A percentile compares a stretch with the other conserved stretches of the same genome.
phyloP scores from a whole-genome alignment of 2,329 filamentous ascomycete genomes.

The Nothophoma quercina region DNA sequence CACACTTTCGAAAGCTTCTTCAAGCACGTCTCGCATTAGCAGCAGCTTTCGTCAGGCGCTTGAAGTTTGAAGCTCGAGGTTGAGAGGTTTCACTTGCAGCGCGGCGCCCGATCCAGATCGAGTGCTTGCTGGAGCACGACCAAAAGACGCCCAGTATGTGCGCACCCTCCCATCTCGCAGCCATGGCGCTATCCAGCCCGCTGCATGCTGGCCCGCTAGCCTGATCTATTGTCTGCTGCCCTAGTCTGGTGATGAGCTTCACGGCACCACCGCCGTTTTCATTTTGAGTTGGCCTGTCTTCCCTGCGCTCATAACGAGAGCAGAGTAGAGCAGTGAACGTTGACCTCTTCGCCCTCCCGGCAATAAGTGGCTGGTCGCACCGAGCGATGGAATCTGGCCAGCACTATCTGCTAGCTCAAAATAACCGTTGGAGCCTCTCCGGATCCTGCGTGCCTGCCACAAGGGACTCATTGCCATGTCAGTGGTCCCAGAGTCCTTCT shows the following conservation, averaged over 20 bases:
- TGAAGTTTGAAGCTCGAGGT: constrained; percentile 14
- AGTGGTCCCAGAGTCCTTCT: background rate
- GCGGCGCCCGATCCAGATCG: constrained; percentile 4
- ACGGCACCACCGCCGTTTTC: constrained; percentile 7
- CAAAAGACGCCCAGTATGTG: constrained; percentile 7
- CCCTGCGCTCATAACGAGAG: background rate
- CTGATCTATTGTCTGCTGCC: constrained; percentile 15
- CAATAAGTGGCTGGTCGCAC: constrained; percentile 15
- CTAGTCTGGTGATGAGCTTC: constrained; percentile 20
- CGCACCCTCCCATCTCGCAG: constrained; percentile 10
- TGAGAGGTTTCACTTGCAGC: constrained; percentile 17
- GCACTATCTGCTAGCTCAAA: constrained; percentile 9
- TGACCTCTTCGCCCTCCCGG: background rate
- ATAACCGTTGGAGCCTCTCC: constrained; percentile 6
- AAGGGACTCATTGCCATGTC: background rate
- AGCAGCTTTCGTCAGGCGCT: constrained; percentile 13
- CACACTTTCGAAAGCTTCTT: constrained; percentile 1
- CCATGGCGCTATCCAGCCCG: constrained; percentile 18
- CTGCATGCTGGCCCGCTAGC: constrained; percentile 20
- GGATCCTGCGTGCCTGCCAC: constrained; percentile 1
- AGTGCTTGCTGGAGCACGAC: background rate
- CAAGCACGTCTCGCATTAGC: constrained; percentile 22
- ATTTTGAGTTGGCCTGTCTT: background rate
- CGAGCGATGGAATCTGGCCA: constrained; percentile 3
- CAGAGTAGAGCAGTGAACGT: background rate